These are phyloP conservation scores for Ogataea sp. DNA, from an alignment of 805 yeast genomes.

Conservation along the genomic window DNA sequence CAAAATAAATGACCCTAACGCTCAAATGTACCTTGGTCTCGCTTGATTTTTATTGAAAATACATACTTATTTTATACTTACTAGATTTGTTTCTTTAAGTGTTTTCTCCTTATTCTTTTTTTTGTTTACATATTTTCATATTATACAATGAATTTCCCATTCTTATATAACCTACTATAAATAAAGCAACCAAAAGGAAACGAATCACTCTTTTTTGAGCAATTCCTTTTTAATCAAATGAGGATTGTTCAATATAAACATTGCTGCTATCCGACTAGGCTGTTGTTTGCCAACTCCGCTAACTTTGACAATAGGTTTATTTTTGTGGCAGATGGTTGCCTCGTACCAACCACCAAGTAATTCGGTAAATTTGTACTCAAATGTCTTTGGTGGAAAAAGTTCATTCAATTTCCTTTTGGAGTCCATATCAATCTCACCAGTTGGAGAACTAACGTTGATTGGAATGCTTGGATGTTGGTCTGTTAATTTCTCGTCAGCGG, in stretches of 20 bases:
- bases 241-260: not conserved
- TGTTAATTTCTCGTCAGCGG: no score
- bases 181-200: no score
- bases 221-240: not conserved
- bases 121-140: no score
- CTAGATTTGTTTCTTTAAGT: not conserved
- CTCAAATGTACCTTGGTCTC: slow-evolving; percentile 24
- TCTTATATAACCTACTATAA: no score
- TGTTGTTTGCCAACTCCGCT: not conserved
- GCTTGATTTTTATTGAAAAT: slow-evolving; percentile 13
- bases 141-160: no score
- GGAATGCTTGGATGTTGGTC: no score
- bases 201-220: no score
- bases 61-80: slow-evolving; percentile 2
- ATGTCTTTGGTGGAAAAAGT: no score
- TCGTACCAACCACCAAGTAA: not conserved
- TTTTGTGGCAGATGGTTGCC: not conserved
- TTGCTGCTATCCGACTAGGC: not conserved
- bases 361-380: not conserved
- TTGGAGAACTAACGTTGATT: no score
- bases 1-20: slow-evolving; percentile 42
- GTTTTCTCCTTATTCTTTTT: not conserved
- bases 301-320: not conserved
- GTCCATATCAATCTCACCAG: not conserved
- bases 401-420: not conserved